A percentile compares a stretch with the other conserved stretches of the same genome.
These are phyloP conservation scores for Rhizopogon vinicolor DNA, from an alignment of 768 basidiomycete species.

Conservation along the genomic window DNA sequence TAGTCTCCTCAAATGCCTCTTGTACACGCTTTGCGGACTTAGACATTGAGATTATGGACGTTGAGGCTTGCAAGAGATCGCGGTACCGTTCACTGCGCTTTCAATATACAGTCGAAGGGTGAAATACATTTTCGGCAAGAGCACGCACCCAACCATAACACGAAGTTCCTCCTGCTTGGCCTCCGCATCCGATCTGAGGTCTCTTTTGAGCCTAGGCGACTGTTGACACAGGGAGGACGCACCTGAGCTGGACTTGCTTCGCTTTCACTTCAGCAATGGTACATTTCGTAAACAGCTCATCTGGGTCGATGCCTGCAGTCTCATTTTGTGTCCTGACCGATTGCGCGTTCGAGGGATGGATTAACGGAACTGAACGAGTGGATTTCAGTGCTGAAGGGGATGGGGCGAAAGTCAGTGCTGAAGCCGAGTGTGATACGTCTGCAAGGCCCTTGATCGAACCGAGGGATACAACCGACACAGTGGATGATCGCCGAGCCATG, in stretches of 20 bases:
- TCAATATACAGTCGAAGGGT: constrained; percentile 37
- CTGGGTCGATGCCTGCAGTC: constrained; percentile 45
- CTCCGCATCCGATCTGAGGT: constrained; percentile 68
- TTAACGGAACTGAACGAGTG: constrained; percentile 6
- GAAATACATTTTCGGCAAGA: background rate
- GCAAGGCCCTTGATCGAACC: constrained; percentile 13
- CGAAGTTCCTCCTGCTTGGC: constrained; percentile 85
- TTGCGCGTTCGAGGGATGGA: constrained; percentile 3
- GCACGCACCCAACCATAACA: constrained; percentile 87
- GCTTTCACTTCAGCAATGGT: constrained; percentile 68
- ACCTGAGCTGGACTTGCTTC: constrained; percentile 70
- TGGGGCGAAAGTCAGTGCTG: constrained; percentile 2
- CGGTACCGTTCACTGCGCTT: constrained; percentile 85
- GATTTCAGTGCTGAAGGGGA: constrained; percentile 8
- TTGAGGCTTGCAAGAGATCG: constrained; percentile 80
- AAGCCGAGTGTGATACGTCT: constrained; percentile 6
- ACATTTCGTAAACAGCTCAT: constrained; percentile 68
- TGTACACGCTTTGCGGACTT: constrained; percentile 62
- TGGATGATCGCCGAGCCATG: constrained; percentile 39
- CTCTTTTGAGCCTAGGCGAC: constrained; percentile 1
- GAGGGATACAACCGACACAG: constrained; percentile 25
- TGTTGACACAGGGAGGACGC: constrained; percentile 6
- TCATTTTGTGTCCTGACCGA: constrained; percentile 14
- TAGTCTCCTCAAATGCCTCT: constrained; percentile 60
- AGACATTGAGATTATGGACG: constrained; percentile 77